These are phyloP conservation scores for Clitoria ternatea DNA, from an alignment of 306 rosid genomes.

Conservation along the genomic window DNA sequence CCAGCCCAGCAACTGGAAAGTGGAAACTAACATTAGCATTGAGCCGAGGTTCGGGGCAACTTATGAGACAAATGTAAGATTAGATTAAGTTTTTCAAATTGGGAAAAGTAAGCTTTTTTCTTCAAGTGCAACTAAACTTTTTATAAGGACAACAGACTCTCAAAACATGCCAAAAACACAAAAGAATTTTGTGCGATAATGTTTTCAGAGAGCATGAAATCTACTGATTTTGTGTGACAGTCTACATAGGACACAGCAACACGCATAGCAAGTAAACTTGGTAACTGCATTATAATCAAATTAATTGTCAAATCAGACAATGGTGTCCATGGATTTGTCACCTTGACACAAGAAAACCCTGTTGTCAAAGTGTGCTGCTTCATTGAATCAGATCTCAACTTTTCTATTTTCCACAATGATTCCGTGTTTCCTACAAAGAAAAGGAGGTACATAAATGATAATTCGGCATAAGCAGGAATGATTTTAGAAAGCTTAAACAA, in stretches of 20 bases:
- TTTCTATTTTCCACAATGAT: conserved; percentile 71
- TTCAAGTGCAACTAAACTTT: not conserved
- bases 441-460: conserved; percentile 22
- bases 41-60: not conserved
- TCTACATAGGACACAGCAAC: not conserved
- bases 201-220: not conserved
- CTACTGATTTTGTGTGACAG: not conserved
- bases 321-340: conserved; percentile 12
- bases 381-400: conserved; percentile 60
- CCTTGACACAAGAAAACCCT: conserved; percentile 87
- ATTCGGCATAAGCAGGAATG: not conserved
- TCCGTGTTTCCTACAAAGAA: conserved; percentile 59
- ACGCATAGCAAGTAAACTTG: not conserved
- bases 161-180: not conserved
- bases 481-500: conserved; percentile 10
- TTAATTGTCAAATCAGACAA: not conserved
- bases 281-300: conserved; percentile 5
- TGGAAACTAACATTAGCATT: not conserved
- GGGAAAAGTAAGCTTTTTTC: not conserved
- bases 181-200: not conserved
- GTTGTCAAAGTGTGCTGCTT: conserved; percentile 64
- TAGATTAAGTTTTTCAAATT: not conserved
- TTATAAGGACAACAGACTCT: not conserved
- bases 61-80: not conserved
- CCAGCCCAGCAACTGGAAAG: conserved; percentile 1